phyloP scores from a whole-genome alignment of 2,329 filamentous ascomycete species.

The Trichothecium sympodiale region DNA sequence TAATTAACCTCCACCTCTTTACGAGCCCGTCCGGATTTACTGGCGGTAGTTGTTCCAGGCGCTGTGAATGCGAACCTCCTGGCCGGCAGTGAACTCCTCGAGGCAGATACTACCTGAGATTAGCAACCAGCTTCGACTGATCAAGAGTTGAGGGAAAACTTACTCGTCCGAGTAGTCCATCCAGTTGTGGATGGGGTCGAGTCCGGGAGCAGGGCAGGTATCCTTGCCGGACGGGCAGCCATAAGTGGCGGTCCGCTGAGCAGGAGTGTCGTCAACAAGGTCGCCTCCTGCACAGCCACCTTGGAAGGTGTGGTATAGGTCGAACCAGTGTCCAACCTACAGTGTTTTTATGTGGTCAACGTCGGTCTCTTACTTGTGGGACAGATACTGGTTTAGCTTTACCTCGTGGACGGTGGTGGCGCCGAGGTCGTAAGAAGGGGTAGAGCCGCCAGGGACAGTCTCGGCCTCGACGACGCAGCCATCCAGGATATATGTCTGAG shows the following conservation, averaged over 20 bases:
- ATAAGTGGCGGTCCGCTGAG: constrained; percentile 3
- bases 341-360: too few species aligned
- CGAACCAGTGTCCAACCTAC: constrained; percentile 26
- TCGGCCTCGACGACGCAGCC: constrained; percentile 26
- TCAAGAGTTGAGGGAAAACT: constrained; percentile 7
- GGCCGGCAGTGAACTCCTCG: constrained; percentile 31
- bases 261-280: constrained; percentile 22
- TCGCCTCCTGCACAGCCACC: constrained; percentile 21
- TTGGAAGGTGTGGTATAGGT: constrained; percentile 27
- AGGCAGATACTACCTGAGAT: constrained; percentile 25
- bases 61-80: constrained; percentile 27
- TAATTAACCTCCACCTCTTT: too few species aligned
- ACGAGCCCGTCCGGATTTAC: too few species aligned
- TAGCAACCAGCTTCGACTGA: constrained; percentile 11
- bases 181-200: constrained; percentile 26
- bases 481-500: constrained; percentile 22
- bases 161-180: constrained; percentile 32
- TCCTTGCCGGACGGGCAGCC: constrained; percentile 23
- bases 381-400: too few species aligned
- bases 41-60: constrained; percentile 24
- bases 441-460: constrained; percentile 23
- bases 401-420: constrained; percentile 25
- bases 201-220: constrained; percentile 19
- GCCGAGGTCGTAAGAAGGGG: constrained; percentile 14
- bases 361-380: too few species aligned